These are phyloP conservation scores for Macrolepiota fuliginosa DNA, from an alignment of 768 basidiomycete species.

Conservation along the genomic window DNA sequence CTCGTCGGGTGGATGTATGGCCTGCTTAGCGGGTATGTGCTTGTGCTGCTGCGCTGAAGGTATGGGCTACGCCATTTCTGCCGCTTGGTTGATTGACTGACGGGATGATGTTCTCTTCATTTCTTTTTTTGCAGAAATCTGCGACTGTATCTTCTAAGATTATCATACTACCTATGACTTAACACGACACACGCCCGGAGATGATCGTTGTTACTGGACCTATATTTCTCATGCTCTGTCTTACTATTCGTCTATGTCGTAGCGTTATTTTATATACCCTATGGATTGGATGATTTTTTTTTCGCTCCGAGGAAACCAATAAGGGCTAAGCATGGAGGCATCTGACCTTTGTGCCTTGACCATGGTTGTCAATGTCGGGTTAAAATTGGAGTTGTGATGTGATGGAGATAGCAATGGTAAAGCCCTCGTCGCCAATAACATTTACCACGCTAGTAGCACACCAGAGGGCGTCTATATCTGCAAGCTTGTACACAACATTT, in stretches of 20 bases:
- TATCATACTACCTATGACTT: neutral
- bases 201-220: neutral
- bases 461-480: no score
- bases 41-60: slow-evolving; percentile 77
- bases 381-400: neutral
- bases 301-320: neutral
- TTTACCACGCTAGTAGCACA: no score
- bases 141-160: slow-evolving; percentile 65
- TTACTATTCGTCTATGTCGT: neutral
- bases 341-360: neutral
- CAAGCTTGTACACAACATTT: no score
- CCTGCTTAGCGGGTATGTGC: slow-evolving; percentile 62
- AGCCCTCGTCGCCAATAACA: no score
- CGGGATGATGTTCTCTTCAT: neutral
- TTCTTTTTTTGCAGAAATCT: slow-evolving; percentile 49
- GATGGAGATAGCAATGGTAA: no score
- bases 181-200: neutral
- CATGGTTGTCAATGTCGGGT: neutral
- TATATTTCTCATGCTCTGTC: neutral
- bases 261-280: neutral
- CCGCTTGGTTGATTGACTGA: slow-evolving; percentile 11
- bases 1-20: slow-evolving; percentile 46
- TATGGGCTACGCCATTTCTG: slow-evolving; percentile 29
- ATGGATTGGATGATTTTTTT: neutral
- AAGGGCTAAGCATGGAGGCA: neutral